Evolutionary conservation across 2,329 filamentous ascomycete genomes (phyloP).

Genomic region (Fusarium cicatricum): DNA sequence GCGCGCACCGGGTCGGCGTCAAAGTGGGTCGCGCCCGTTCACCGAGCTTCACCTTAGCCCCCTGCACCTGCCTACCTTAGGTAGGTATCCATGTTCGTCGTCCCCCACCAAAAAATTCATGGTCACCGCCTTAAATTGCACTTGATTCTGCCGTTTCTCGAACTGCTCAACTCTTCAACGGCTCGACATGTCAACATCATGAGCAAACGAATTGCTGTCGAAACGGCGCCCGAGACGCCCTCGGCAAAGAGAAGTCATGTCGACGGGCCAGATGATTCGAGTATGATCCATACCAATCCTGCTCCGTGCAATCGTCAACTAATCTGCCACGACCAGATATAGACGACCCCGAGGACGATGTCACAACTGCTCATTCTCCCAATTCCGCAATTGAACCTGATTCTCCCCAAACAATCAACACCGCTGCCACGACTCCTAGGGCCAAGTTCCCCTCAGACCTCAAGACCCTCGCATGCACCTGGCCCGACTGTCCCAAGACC

Average conservation of each 20-base stretch:
- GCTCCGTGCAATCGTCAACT: conserved; percentile 5
- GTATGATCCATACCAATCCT: conserved; percentile 23
- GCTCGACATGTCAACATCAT: conserved; percentile 41
- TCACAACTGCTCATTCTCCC: conserved; percentile 45
- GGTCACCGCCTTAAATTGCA: conserved; percentile 47
- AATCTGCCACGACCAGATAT: conserved; percentile 34
- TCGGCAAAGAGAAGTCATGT: conserved; percentile 41
- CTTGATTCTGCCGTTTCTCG: conserved; percentile 45
- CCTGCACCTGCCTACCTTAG: not conserved
- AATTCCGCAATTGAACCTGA: conserved; percentile 45
- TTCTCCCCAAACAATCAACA: conserved; percentile 44
- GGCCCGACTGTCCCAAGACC: conserved; percentile 77
- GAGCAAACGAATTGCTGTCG: conserved; percentile 46
- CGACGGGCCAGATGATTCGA: conserved; percentile 26
- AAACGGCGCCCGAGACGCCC: conserved; percentile 35
- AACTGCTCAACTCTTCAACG: conserved; percentile 16
- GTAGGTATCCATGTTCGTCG: conserved; percentile 33
- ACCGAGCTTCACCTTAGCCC: conserved; percentile 18
- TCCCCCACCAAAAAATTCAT: conserved; percentile 42
- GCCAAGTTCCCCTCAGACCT: conserved; percentile 71
- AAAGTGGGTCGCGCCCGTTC: not conserved
- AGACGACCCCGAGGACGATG: conserved; percentile 48
- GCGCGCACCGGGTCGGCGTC: conserved; percentile 3
- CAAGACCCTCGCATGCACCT: conserved; percentile 81
- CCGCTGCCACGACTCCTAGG: conserved; percentile 52